phyloP scores from a whole-genome alignment of 2,329 filamentous ascomycete species.

The Aspergillus viridinutans region DNA sequence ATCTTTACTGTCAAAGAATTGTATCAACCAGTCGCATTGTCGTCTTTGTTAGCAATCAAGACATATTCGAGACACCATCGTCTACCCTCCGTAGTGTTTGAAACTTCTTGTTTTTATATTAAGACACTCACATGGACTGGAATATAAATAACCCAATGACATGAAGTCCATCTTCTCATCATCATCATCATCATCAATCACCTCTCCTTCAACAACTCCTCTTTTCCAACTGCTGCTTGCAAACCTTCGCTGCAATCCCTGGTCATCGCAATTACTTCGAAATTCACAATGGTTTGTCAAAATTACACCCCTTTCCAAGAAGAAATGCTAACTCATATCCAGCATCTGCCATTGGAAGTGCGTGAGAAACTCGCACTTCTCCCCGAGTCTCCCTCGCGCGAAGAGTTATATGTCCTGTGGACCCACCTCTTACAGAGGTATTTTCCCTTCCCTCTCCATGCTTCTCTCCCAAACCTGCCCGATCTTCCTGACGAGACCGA shows the following conservation, averaged over 20 bases:
- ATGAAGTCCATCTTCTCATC: background rate
- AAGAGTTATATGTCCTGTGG: background rate
- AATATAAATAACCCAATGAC: background rate
- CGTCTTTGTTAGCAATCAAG: background rate
- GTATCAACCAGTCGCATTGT: background rate
- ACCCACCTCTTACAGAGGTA: background rate
- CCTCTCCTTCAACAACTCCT: background rate
- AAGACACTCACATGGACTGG: background rate
- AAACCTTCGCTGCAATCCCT: no score
- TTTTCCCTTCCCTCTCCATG: background rate
- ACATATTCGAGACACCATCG: background rate
- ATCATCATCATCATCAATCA: background rate
- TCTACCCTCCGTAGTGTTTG: background rate
- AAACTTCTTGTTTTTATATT: background rate
- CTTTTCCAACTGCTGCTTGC: background rate
- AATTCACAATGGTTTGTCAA: background rate
- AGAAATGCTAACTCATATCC: background rate
- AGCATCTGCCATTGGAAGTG: background rate
- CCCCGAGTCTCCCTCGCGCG: background rate
- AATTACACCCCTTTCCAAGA: background rate
- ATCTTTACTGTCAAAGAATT: background rate
- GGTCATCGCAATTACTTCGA: no score
- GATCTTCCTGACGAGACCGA: background rate
- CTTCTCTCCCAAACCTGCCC: background rate
- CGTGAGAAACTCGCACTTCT: background rate